phyloP scores from a whole-genome alignment of 352 stramenopile species.

The Pythium phragmitis region DNA sequence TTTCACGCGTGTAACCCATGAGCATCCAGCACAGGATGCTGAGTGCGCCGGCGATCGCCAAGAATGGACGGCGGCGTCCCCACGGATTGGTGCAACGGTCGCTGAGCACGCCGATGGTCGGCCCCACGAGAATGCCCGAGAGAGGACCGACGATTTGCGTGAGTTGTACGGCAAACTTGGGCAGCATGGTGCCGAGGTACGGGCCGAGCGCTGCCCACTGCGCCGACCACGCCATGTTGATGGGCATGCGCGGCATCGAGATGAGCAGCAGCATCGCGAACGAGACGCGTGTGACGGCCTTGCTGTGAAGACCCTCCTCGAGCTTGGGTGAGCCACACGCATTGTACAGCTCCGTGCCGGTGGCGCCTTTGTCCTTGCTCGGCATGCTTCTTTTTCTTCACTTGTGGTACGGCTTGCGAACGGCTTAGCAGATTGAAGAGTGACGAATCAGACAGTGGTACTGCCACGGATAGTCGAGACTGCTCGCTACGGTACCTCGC shows the following conservation, averaged over 20 bases:
- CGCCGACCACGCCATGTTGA: slow-evolving; percentile 25
- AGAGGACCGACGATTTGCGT: slow-evolving; percentile 31
- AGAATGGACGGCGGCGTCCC: slow-evolving; percentile 28
- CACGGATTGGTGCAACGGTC: slow-evolving; percentile 24
- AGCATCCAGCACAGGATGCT: slow-evolving; percentile 29
- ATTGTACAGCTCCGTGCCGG: no score
- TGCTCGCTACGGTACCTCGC: no score
- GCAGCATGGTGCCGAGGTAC: slow-evolving; percentile 43
- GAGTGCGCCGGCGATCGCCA: slow-evolving; percentile 17
- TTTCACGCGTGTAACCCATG: slow-evolving; percentile 30
- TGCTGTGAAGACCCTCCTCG: no score
- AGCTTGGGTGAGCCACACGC: no score
- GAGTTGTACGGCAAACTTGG: slow-evolving; percentile 38
- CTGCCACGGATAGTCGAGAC: no score
- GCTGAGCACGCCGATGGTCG: slow-evolving; percentile 31
- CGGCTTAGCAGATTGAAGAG: no score
- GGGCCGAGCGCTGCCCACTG: slow-evolving; percentile 40
- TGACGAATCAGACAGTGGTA: no score
- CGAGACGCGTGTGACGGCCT: not conserved
- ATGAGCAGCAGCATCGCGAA: slow-evolving; percentile 26
- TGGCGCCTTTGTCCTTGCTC: no score
- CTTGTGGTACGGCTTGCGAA: no score
- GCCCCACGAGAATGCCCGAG: slow-evolving; percentile 28
- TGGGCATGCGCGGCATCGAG: slow-evolving; percentile 27
- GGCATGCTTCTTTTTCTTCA: no score